Evolutionary conservation across 371 early-diverging fungal species (phyloP).

Genomic region (Lichtheimia ramosa): DNA sequence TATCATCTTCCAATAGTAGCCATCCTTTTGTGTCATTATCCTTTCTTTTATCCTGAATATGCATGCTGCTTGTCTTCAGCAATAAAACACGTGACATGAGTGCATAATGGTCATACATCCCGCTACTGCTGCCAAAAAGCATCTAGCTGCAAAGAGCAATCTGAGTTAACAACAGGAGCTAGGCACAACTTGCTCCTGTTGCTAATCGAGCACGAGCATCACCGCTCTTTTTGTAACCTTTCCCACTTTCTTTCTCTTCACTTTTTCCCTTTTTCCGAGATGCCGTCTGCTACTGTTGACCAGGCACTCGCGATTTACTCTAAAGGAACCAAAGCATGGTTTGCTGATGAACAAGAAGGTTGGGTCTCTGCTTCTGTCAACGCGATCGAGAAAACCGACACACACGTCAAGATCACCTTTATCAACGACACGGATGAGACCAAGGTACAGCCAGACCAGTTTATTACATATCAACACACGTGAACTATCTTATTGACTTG

Average conservation of each 20-base stretch:
- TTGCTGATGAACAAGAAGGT: slow-evolving; percentile 82
- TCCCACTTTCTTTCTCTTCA: too few relatives aligned
- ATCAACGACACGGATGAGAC: slow-evolving; percentile 55
- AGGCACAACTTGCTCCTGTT: too few relatives aligned
- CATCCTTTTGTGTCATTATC: too few relatives aligned
- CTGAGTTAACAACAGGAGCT: too few relatives aligned
- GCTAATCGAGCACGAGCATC: not conserved
- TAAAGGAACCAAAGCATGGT: slow-evolving; percentile 84
- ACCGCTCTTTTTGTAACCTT: not conserved
- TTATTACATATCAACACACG: not conserved
- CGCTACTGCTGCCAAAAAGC: too few relatives aligned
- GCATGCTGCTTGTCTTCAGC: too few relatives aligned
- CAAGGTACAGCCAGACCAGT: too few relatives aligned
- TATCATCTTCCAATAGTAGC: too few relatives aligned
- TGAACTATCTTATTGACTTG: not conserved
- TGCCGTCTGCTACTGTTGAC: slow-evolving; percentile 16
- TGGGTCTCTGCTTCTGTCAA: slow-evolving; percentile 78
- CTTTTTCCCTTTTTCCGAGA: not conserved
- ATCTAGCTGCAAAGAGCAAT: too few relatives aligned
- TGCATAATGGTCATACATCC: too few relatives aligned
- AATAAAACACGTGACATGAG: too few relatives aligned
- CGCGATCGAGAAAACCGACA: slow-evolving; percentile 53
- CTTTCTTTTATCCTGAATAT: too few relatives aligned
- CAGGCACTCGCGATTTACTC: slow-evolving; percentile 55
- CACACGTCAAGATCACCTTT: slow-evolving; percentile 59